These are phyloP conservation scores for Ceratobasidium papillatum DNA, from an alignment of 1,284 basidiomycete species.

Conservation along the genomic window DNA sequence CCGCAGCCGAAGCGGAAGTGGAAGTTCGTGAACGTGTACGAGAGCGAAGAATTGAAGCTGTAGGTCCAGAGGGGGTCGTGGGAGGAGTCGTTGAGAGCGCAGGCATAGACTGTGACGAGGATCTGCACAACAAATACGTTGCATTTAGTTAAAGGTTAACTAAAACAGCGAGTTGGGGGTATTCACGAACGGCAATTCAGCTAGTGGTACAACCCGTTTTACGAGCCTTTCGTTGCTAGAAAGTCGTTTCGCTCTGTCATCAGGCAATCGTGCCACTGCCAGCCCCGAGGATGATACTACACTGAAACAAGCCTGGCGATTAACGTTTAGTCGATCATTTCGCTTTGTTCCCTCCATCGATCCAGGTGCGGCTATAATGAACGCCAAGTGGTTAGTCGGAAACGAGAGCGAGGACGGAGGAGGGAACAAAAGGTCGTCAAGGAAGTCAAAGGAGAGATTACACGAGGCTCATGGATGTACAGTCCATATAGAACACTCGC, in stretches of 20 bases:
- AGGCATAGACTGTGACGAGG: neutral
- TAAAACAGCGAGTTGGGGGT: neutral
- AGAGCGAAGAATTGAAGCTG: neutral
- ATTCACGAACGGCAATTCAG: slow-evolving; percentile 34
- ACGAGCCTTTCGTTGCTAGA: neutral
- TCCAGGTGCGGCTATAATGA: slow-evolving; percentile 3
- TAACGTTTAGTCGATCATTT: slow-evolving; percentile 8
- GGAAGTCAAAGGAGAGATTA: slow-evolving; percentile 18
- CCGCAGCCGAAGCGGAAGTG: neutral
- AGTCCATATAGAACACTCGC: neutral
- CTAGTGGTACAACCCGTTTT: neutral
- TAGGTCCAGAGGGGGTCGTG: neutral
- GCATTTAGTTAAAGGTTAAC: slow-evolving; percentile 10
- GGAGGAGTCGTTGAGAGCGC: neutral
- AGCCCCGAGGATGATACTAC: neutral
- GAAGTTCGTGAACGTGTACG: neutral
- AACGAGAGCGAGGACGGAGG: neutral
- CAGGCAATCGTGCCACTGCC: neutral
- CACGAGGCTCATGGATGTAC: slow-evolving; percentile 7
- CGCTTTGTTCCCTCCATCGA: slow-evolving; percentile 27
- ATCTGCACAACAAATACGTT: neutral
- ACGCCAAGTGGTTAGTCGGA: slow-evolving; percentile 14
- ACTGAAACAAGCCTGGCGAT: slow-evolving; percentile 5
- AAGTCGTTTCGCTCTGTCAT: neutral
- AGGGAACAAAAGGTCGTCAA: slow-evolving; percentile 30